Evolutionary conservation across 768 basidiomycete species (phyloP).

Genomic region (Collybia sordida): DNA sequence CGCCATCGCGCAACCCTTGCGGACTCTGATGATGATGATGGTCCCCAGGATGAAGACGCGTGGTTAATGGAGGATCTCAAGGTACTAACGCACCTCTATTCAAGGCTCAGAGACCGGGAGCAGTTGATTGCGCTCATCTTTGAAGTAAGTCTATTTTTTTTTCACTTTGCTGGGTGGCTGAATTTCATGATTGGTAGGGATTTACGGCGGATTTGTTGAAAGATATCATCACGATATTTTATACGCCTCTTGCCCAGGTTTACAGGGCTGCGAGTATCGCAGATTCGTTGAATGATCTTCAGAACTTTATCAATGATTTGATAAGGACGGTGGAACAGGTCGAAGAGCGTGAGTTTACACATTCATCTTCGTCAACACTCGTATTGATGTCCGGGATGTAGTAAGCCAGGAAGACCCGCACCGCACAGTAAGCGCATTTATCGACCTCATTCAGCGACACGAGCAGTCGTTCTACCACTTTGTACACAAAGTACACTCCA

Average conservation of each 20-base stretch:
- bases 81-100: conserved; percentile 76
- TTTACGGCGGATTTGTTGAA: conserved; percentile 93
- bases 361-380: neutral
- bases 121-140: conserved; percentile 92
- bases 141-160: conserved; percentile 53
- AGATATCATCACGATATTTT: conserved; percentile 99
- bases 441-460: conserved; percentile 90
- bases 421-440: conserved; percentile 87
- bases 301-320: conserved; percentile 92
- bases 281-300: conserved; percentile 88
- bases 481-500: conserved; percentile 97
- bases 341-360: conserved; percentile 71
- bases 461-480: conserved; percentile 96
- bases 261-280: conserved; percentile 97
- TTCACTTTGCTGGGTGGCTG: neutral
- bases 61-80: conserved; percentile 95
- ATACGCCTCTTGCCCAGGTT: conserved; percentile 93
- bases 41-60: conserved; percentile 90
- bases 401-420: conserved; percentile 84
- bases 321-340: conserved; percentile 91
- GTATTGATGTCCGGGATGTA: conserved; percentile 26
- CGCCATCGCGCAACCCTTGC: conserved; percentile 54
- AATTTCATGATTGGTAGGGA: conserved; percentile 51
- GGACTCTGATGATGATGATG: conserved; percentile 93
- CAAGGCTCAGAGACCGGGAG: conserved; percentile 82